A percentile compares a stretch with the other conserved stretches of the same genome.
phyloP scores from a whole-genome alignment of 1,139 yeast species.

The Zygoascus sp. region DNA sequence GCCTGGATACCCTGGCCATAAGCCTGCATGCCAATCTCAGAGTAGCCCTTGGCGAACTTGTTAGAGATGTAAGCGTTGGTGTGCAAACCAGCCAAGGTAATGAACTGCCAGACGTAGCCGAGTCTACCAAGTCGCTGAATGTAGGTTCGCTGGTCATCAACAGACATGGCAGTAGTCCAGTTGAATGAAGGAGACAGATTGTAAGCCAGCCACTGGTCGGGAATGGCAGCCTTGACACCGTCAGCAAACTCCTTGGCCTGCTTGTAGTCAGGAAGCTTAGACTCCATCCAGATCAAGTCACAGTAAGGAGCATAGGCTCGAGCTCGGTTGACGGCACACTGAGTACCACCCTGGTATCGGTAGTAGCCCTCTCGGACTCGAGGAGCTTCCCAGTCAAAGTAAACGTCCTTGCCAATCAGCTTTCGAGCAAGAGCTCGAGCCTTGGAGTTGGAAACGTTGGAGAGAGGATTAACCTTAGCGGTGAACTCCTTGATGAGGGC shows the following conservation, averaged over 20 bases:
- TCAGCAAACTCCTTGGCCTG: conserved; percentile 95
- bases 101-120: conserved; percentile 97
- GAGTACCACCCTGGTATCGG: conserved; percentile 94
- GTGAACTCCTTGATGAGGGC: conserved; percentile 63
- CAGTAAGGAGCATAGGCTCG: conserved; percentile 94
- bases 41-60: conserved; percentile 73
- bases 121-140: conserved; percentile 80
- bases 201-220: conserved; percentile 93
- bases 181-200: conserved; percentile 96
- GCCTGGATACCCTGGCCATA: conserved; percentile 85
- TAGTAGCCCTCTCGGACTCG: conserved; percentile 97
- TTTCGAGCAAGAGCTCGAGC: conserved; percentile 75
- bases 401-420: conserved; percentile 75
- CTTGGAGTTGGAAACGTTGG: conserved; percentile 71
- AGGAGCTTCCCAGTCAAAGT: conserved; percentile 94
- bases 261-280: conserved; percentile 86
- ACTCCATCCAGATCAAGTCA: conserved; percentile 98
- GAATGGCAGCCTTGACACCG: conserved; percentile 77
- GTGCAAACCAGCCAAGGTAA: conserved; percentile 95
- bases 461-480: conserved; percentile 66
- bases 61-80: conserved; percentile 92
- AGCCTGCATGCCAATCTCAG: conserved; percentile 89
- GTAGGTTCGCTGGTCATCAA: conserved; percentile 84
- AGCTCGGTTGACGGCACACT: conserved; percentile 96
- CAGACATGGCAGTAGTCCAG: conserved; percentile 93